phyloP scores from a whole-genome alignment of 257 asterid genomes.

The Primulina tabacum region DNA sequence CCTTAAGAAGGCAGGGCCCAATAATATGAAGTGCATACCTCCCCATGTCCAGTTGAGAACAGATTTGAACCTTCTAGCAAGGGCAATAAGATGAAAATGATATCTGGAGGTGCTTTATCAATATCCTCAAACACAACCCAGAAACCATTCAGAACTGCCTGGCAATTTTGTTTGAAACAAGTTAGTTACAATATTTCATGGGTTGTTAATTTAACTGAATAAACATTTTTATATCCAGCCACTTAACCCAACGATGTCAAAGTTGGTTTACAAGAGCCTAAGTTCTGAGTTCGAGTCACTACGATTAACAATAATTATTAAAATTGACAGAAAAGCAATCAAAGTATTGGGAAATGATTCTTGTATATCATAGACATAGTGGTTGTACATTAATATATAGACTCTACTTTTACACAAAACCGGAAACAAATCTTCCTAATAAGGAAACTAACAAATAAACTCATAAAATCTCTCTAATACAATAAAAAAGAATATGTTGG shows the following conservation, averaged over 20 bases:
- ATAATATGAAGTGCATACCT: conserved; percentile 46
- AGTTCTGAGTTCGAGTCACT: too few relatives aligned
- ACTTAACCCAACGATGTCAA: too few relatives aligned
- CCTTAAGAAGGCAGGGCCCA: conserved; percentile 11
- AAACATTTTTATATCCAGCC: too few relatives aligned
- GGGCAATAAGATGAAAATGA: conserved; percentile 71
- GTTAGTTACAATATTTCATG: conserved; percentile 24
- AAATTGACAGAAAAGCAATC: background rate
- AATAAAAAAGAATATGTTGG: too few relatives aligned
- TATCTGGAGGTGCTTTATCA: conserved; percentile 90
- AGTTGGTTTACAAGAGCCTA: too few relatives aligned
- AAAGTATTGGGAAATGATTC: background rate
- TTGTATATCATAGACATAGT: too few relatives aligned
- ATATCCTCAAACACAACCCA: conserved; percentile 96
- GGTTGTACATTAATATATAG: too few relatives aligned
- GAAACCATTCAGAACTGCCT: conserved; percentile 85
- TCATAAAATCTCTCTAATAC: too few relatives aligned
- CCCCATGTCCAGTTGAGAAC: conserved; percentile 83
- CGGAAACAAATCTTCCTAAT: too few relatives aligned
- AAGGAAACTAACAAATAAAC: too few relatives aligned
- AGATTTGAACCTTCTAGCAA: conserved; percentile 74
- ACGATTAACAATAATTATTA: background rate
- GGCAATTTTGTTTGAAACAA: conserved; percentile 25
- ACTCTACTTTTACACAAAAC: background rate
- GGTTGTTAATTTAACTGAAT: conserved; percentile 13